Evolutionary conservation across 225 moss, liverwort and hornwort genomes (phyloP).

Genomic region (Polytrichum formosum): DNA sequence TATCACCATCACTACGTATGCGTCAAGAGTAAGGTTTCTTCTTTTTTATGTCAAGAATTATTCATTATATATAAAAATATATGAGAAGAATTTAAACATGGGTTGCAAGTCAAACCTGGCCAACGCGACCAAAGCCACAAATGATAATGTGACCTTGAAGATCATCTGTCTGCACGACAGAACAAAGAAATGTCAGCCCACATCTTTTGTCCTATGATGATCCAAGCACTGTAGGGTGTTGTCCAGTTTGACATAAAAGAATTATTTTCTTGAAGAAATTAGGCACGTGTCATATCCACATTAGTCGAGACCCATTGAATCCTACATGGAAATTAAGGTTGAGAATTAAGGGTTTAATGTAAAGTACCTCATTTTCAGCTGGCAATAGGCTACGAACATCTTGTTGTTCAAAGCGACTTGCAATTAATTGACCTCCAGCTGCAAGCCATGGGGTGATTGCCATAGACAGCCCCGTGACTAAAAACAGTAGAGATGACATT

Average conservation of each 20-base stretch:
- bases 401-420: slow-evolving; percentile 95
- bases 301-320: too few relatives aligned
- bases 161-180: slow-evolving; percentile 86
- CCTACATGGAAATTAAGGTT: too few relatives aligned
- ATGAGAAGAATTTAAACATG: too few relatives aligned
- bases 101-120: slow-evolving; percentile 55
- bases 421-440: slow-evolving; percentile 94
- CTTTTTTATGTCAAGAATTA: too few relatives aligned
- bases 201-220: too few relatives aligned
- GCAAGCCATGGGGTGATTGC: slow-evolving; percentile 99
- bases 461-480: slow-evolving; percentile 96
- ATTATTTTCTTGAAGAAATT: too few relatives aligned
- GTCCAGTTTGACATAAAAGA: too few relatives aligned
- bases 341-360: too few relatives aligned
- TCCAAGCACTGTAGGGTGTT: too few relatives aligned
- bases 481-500: slow-evolving; percentile 85
- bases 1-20: not conserved
- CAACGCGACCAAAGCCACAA: slow-evolving; percentile 96
- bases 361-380: slow-evolving; percentile 84
- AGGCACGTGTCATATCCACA: too few relatives aligned
- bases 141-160: slow-evolving; percentile 93
- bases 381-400: slow-evolving; percentile 91
- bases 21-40: too few relatives aligned
- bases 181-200: slow-evolving; percentile 4
- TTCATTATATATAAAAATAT: too few relatives aligned